A percentile compares a stretch with the other conserved stretches of the same genome.
Evolutionary conservation across 306 rosid species (phyloP).

Genomic region (Casuarina equisetifolia): DNA sequence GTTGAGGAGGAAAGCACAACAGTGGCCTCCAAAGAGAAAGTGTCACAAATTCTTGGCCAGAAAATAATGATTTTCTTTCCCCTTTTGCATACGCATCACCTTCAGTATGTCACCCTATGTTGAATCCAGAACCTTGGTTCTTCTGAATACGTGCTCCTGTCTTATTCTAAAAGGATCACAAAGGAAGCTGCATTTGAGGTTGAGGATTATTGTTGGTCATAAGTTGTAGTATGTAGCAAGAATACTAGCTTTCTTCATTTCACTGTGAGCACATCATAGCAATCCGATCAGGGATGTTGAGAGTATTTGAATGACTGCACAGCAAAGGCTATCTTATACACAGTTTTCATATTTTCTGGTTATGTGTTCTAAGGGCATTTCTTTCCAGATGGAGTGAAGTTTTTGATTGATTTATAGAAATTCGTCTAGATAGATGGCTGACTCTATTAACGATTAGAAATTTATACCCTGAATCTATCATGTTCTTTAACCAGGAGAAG

Average conservation of each 20-base stretch:
- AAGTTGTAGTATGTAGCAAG: neutral
- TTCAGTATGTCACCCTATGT: too few species aligned
- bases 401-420: neutral
- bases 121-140: too few species aligned
- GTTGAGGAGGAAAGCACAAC: neutral
- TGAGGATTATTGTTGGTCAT: neutral
- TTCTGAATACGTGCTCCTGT: too few species aligned
- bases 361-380: neutral
- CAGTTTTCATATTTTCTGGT: neutral
- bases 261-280: neutral
- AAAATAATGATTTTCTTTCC: too few species aligned
- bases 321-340: neutral
- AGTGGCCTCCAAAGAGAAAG: neutral
- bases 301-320: neutral
- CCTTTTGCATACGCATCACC: too few species aligned
- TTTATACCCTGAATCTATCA: neutral
- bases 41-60: neutral
- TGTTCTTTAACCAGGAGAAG: neutral
- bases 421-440: too few species aligned
- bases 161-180: too few species aligned
- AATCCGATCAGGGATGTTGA: neutral
- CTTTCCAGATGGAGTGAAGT: neutral
- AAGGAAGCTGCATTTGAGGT: neutral
- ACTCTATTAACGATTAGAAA: too few species aligned
- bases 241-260: neutral